phyloP scores from a whole-genome alignment of 192 early-diverging fungal genomes.

The Linnemannia elongata region DNA sequence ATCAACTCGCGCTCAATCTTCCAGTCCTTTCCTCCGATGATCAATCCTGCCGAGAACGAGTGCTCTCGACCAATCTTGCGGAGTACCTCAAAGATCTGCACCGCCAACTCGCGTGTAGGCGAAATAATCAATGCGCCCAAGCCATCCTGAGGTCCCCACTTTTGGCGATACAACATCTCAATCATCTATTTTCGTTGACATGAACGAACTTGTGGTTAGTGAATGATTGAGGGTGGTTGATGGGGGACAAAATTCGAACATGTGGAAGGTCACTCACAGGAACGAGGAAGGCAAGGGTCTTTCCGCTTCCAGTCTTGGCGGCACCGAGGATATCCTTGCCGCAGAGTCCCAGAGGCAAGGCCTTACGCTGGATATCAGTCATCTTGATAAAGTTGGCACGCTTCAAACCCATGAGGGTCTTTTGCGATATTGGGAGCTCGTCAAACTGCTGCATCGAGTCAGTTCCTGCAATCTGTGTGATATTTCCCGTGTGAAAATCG shows the following conservation, averaged over 20 bases:
- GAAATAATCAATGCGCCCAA: slow-evolving; percentile 87
- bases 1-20: slow-evolving; percentile 81
- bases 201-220: neutral
- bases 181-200: slow-evolving; percentile 67
- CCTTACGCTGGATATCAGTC: slow-evolving; percentile 94
- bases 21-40: slow-evolving; percentile 96
- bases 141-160: slow-evolving; percentile 88
- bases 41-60: slow-evolving; percentile 90
- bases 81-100: slow-evolving; percentile 95
- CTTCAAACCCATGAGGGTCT: slow-evolving; percentile 79
- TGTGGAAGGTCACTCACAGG: slow-evolving; percentile 63
- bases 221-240: neutral
- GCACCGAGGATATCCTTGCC: slow-evolving; percentile 86
- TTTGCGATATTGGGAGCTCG: slow-evolving; percentile 65
- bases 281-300: slow-evolving; percentile 84
- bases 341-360: slow-evolving; percentile 76
- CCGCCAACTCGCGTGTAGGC: slow-evolving; percentile 86
- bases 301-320: slow-evolving; percentile 90
- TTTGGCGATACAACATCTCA: slow-evolving; percentile 84
- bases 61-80: slow-evolving; percentile 80
- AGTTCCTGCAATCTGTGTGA: slow-evolving; percentile 16
- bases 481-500: neutral
- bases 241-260: neutral
- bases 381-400: slow-evolving; percentile 90
- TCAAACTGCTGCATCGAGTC: slow-evolving; percentile 57